Evolutionary conservation across 148 eudicot species (phyloP), one percentile per base, ranked within the genome.

Genomic region (Oxyria digyna): DNA sequence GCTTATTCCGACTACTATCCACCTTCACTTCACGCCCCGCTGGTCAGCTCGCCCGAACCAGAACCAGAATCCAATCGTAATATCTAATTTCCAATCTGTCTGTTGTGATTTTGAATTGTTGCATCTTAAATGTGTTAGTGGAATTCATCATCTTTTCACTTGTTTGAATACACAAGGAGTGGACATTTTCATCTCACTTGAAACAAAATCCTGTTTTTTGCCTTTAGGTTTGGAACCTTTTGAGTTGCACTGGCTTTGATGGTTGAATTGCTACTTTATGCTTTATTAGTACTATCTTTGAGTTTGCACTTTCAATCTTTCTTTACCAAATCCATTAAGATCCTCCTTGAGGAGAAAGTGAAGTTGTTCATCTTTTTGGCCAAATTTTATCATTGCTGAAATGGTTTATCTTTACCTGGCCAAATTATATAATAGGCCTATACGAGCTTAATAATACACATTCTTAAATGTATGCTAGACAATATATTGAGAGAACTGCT

Each of bases 21-120:
- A 4, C 88, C 98, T 31, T 86, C 91, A 55, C 85, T 93, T 0
- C 95, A 93, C 57, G 86, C 90, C 20, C 89, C 96, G 6, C 74
- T 90, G 72, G 62, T 90, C 67, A 69, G 81, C 65, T 78, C 87
- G 5, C 87, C 96, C 0, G 76, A 85, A 0, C 86, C 96, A 0
- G 76, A 85, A 0, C 68, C 91, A 12, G 67, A 72, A 42, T 82
- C 74, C 42, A 62, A 5, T 38, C 81, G 77, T 78, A 74, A 75
- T 57, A 37, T 57, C 17, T 6, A n/a, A 63, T 33, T 49, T 21
- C 4, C 37, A 38, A 52, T 10, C 14, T 9, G 29, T 11, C 31
- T 52, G 27, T 8, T 52, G 42, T 63, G 48, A 12, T 42, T 38
- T 69, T 9, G 27, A 40, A 12, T 43, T 69, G 31, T 4, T 0